Percentiles rank a stretch among this genome's conserved stretches.
Evolutionary conservation across 768 basidiomycete genomes (phyloP).

Genomic region (Harrya chromipes): DNA sequence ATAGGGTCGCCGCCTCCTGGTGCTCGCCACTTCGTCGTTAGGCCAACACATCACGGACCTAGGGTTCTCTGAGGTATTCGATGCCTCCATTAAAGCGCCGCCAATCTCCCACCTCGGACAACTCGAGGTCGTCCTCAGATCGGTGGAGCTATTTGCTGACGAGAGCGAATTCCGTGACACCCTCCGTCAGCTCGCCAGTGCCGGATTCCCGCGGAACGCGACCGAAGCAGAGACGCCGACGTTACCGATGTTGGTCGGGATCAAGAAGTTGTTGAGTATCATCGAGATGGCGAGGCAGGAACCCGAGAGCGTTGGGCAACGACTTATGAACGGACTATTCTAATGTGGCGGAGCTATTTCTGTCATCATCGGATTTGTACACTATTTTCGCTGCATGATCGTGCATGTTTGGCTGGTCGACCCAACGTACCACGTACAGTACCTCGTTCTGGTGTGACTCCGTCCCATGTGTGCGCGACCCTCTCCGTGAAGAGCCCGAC

Average conservation of each 20-base stretch:
- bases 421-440: neutral
- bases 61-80: conserved; percentile 86
- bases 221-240: conserved; percentile 41
- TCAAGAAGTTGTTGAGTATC: conserved; percentile 89
- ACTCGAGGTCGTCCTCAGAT: conserved; percentile 74
- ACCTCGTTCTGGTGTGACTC: too few relatives aligned
- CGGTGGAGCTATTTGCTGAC: conserved; percentile 69
- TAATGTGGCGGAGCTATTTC: conserved; percentile 11
- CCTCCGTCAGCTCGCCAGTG: conserved; percentile 64
- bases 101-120: conserved; percentile 70
- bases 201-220: conserved; percentile 57
- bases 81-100: conserved; percentile 81
- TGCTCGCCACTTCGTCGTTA: conserved; percentile 91
- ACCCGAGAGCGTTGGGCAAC: conserved; percentile 74
- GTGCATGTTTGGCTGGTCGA: neutral
- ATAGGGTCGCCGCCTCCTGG: conserved; percentile 85
- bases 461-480: neutral
- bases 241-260: conserved; percentile 70
- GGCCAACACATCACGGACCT: conserved; percentile 83
- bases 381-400: neutral
- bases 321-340: conserved; percentile 62
- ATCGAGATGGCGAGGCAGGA: conserved; percentile 98
- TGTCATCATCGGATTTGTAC: conserved; percentile 8
- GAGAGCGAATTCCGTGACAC: conserved; percentile 54
- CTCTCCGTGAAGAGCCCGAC: neutral